phyloP scores from a whole-genome alignment of 495 filamentous ascomycete species.

The Xylaria bambusicola region DNA sequence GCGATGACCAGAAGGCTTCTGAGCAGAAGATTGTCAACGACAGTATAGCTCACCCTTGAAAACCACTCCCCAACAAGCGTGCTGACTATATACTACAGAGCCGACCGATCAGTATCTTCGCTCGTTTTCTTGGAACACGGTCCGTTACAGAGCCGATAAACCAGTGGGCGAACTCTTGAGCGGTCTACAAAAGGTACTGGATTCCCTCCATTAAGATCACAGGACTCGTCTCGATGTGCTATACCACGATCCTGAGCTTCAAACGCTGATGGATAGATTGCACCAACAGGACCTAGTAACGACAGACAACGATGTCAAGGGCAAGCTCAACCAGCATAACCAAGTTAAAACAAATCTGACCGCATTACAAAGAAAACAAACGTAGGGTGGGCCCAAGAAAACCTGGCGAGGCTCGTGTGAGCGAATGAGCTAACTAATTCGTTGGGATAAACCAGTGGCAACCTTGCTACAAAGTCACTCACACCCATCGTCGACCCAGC shows the following conservation, averaged over 20 bases:
- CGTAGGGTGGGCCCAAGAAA: slow-evolving; percentile 50
- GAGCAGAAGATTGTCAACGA: slow-evolving; percentile 95
- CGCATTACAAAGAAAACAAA: slow-evolving; percentile 81
- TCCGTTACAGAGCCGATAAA: slow-evolving; percentile 92
- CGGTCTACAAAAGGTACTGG: slow-evolving; percentile 74
- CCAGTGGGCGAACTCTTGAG: slow-evolving; percentile 82
- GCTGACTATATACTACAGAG: slow-evolving; percentile 54
- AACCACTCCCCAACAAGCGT: background rate
- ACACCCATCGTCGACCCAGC: slow-evolving; percentile 79
- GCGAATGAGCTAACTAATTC: slow-evolving; percentile 8
- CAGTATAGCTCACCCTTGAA: slow-evolving; percentile 62
- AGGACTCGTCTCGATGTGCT: background rate
- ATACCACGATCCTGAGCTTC: background rate
- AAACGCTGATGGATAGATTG: slow-evolving; percentile 19
- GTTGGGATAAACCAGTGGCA: slow-evolving; percentile 61
- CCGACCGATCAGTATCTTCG: slow-evolving; percentile 91
- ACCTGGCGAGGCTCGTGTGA: background rate
- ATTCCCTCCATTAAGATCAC: background rate
- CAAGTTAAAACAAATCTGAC: slow-evolving; percentile 78
- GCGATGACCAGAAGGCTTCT: slow-evolving; percentile 77
- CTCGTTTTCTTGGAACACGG: slow-evolving; percentile 92
- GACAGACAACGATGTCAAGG: slow-evolving; percentile 92
- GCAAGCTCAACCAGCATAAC: slow-evolving; percentile 92
- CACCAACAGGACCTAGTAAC: slow-evolving; percentile 70
- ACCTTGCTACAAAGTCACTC: slow-evolving; percentile 91